These are phyloP conservation scores for Epichloe gansuensis DNA, from an alignment of 2,329 filamentous ascomycete species.

Conservation along the genomic window DNA sequence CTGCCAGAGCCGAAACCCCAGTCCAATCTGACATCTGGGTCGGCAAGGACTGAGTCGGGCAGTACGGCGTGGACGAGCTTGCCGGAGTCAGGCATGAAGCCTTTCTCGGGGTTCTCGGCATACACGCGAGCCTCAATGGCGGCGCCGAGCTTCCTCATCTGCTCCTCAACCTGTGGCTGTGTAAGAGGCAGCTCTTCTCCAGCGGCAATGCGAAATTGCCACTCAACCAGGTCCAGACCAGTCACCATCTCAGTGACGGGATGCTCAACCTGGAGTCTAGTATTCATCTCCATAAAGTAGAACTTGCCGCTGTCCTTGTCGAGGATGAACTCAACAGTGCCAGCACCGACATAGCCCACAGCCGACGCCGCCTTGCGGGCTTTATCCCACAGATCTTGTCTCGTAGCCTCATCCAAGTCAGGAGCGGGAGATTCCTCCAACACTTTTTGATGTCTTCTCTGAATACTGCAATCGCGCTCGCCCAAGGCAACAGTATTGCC, in stretches of 20 bases:
- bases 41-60: slow-evolving; percentile 45
- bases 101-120: slow-evolving; percentile 82
- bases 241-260: slow-evolving; percentile 70
- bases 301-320: slow-evolving; percentile 72
- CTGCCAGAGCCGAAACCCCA: slow-evolving; percentile 87
- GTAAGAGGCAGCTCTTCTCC: slow-evolving; percentile 44
- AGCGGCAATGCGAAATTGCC: slow-evolving; percentile 72
- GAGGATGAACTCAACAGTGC: slow-evolving; percentile 83
- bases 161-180: slow-evolving; percentile 53
- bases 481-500: slow-evolving; percentile 74
- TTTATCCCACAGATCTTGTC: slow-evolving; percentile 53
- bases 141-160: slow-evolving; percentile 64
- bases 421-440: slow-evolving; percentile 81
- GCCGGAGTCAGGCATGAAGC: slow-evolving; percentile 90
- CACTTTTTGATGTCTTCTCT: slow-evolving; percentile 80
- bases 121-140: slow-evolving; percentile 96
- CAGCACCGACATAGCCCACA: slow-evolving; percentile 77
- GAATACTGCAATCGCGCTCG: slow-evolving; percentile 79
- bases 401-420: slow-evolving; percentile 42
- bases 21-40: slow-evolving; percentile 74
- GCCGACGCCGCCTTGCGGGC: slow-evolving; percentile 54
- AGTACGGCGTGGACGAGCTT: slow-evolving; percentile 71
- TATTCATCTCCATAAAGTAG: slow-evolving; percentile 76
- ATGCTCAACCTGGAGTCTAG: slow-evolving; percentile 89
- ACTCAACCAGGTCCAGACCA: slow-evolving; percentile 69